Conservation (phyloP, 306 rosid species). For the Astragalus glycyphyllos region DNA sequence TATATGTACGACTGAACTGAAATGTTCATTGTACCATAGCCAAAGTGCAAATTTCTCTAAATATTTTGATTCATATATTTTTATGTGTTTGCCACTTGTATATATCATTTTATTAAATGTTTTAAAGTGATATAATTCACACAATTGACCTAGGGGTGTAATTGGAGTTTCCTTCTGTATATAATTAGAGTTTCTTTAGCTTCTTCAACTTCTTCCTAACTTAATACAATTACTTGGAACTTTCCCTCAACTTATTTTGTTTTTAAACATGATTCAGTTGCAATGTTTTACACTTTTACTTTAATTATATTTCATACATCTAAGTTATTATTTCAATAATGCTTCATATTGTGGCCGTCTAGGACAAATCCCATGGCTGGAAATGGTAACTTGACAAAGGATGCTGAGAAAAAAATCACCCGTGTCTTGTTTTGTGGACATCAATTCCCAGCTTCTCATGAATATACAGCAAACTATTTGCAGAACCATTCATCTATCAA, state of each 20-base stretch:
- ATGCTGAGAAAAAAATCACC: constrained; percentile 45
- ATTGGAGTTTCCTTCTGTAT: not conserved
- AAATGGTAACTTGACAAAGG: constrained; percentile 39
- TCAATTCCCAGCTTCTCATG: constrained; percentile 66
- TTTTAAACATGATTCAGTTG: not conserved
- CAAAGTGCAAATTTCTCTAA: too few species aligned
- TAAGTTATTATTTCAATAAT: not conserved
- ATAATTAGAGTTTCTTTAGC: too few species aligned
- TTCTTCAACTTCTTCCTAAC: too few species aligned
- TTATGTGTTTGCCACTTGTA: too few species aligned
- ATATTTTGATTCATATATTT: too few species aligned
- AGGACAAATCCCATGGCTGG: constrained; percentile 42
- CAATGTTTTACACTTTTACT: not conserved
- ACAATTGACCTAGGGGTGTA: not conserved
- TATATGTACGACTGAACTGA: too few species aligned
- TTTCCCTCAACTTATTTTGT: not conserved
- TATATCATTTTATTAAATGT: not conserved
- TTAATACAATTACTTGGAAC: not conserved
- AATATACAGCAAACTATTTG: constrained; percentile 68
- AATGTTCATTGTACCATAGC: too few species aligned
- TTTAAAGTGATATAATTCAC: not conserved
- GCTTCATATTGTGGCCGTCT: not conserved
- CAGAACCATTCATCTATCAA: constrained; percentile 61
- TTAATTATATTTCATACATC: not conserved
- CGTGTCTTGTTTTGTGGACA: constrained; percentile 82